Evolutionary conservation across 176 grass and related monocot species (phyloP).

Genomic region (Themeda triandra): DNA sequence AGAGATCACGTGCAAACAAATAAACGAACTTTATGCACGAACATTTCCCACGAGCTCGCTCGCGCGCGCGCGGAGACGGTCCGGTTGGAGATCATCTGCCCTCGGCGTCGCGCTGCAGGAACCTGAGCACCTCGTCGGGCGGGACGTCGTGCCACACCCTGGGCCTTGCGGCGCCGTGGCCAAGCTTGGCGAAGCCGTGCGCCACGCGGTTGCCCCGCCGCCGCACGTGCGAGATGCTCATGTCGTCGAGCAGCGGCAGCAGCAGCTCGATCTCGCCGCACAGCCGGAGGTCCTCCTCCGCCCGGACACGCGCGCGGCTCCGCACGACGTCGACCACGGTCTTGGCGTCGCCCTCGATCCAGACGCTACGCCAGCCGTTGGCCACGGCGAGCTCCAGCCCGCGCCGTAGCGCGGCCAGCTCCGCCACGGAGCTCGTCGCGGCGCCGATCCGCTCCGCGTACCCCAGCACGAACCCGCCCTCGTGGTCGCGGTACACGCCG

Average conservation of each 20-base stretch:
- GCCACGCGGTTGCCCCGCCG: slow-evolving; percentile 62
- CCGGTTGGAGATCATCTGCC: not conserved
- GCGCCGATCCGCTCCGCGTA: slow-evolving; percentile 67
- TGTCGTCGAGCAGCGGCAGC: slow-evolving; percentile 28
- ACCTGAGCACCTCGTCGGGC: slow-evolving; percentile 39
- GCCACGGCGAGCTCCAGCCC: slow-evolving; percentile 59
- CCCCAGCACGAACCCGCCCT: slow-evolving; percentile 66
- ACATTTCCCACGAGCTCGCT: not conserved
- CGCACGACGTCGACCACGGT: slow-evolving; percentile 35
- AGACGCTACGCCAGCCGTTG: slow-evolving; percentile 48
- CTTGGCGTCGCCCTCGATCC: slow-evolving; percentile 62
- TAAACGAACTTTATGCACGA: not conserved
- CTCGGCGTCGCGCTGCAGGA: slow-evolving; percentile 32
- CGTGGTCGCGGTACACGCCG: slow-evolving; percentile 68
- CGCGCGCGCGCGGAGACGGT: not conserved
- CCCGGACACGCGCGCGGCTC: not conserved
- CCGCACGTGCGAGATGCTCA: slow-evolving; percentile 46
- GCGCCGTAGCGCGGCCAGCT: slow-evolving; percentile 49
- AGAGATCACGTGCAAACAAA: not conserved
- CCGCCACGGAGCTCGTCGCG: slow-evolving; percentile 57
- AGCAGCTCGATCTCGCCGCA: slow-evolving; percentile 37
- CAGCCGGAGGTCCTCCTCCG: slow-evolving; percentile 29
- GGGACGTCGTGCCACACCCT: slow-evolving; percentile 49
- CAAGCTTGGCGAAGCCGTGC: slow-evolving; percentile 52
- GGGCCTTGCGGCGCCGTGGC: slow-evolving; percentile 14